phyloP scores from a whole-genome alignment of 345 rosid species.

The Schrenkiella parvula region DNA sequence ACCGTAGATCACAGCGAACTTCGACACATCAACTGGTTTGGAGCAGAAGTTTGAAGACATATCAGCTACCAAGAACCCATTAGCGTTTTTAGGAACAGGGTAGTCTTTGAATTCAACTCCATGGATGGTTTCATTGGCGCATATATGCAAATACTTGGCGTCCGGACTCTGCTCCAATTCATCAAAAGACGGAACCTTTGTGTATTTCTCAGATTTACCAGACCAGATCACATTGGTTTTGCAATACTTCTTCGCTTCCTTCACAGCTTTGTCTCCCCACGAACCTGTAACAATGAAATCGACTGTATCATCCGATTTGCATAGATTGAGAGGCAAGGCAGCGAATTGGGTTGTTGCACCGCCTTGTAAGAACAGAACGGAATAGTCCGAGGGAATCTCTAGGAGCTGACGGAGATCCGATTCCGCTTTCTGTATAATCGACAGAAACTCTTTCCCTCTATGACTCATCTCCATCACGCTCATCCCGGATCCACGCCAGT shows the following conservation, averaged over 20 bases:
- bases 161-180: conserved; percentile 52
- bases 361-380: conserved; percentile 90
- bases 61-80: conserved; percentile 74
- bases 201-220: conserved; percentile 85
- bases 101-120: conserved; percentile 93
- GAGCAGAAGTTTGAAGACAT: conserved; percentile 98
- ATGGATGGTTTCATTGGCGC: conserved; percentile 92
- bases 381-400: conserved; percentile 57
- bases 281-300: conserved; percentile 91
- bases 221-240: conserved; percentile 76
- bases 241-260: conserved; percentile 79
- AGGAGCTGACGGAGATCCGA: conserved; percentile 78
- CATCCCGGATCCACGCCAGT: conserved; percentile 96
- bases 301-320: conserved; percentile 54
- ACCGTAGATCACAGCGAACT: conserved; percentile 87
- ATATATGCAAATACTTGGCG: conserved; percentile 84
- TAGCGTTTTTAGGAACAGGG: conserved; percentile 50
- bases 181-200: conserved; percentile 57
- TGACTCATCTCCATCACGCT: conserved; percentile 99
- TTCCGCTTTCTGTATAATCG: conserved; percentile 91
- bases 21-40: conserved; percentile 80
- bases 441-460: conserved; percentile 85
- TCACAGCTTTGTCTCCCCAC: conserved; percentile 96
- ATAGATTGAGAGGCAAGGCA: conserved; percentile 73
- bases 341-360: conserved; percentile 98